Conservation (phyloP, 2,329 filamentous ascomycete species). For the Fusarium nanum region DNA sequence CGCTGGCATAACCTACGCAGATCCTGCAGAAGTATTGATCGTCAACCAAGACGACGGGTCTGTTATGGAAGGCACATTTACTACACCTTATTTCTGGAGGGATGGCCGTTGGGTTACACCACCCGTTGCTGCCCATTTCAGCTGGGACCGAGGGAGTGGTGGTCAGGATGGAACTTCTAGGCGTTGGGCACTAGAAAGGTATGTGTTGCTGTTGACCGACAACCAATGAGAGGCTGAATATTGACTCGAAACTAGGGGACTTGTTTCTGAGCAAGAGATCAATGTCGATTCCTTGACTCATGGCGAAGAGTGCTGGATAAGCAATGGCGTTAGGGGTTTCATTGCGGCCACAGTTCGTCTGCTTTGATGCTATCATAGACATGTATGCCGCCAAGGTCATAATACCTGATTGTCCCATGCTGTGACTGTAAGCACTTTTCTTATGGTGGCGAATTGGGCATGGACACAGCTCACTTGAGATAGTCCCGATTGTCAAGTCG, state of each 20-base stretch:
- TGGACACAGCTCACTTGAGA: conserved; percentile 1
- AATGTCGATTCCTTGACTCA: conserved; percentile 69
- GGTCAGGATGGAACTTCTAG: conserved; percentile 86
- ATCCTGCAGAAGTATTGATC: conserved; percentile 78
- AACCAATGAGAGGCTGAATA: background rate
- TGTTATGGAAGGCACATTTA: conserved; percentile 88
- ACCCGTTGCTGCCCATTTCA: conserved; percentile 61
- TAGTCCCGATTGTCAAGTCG: background rate
- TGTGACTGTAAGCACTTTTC: background rate
- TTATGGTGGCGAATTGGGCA: conserved; percentile 19
- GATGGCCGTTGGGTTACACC: conserved; percentile 83
- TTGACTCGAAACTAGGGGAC: conserved; percentile 52
- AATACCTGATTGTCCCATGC: background rate
- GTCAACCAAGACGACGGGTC: conserved; percentile 69
- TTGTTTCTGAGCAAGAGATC: conserved; percentile 75
- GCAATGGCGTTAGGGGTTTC: conserved; percentile 88
- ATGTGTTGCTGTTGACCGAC: conserved; percentile 38
- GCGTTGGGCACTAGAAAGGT: conserved; percentile 82
- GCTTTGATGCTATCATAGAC: background rate
- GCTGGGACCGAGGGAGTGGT: conserved; percentile 65
- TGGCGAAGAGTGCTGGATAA: conserved; percentile 87
- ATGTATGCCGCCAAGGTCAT: background rate
- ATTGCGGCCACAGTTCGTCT: conserved; percentile 60
- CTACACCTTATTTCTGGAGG: conserved; percentile 84
- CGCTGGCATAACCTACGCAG: conserved; percentile 63